Percentiles rank a stretch among this genome's conserved stretches.
Conservation (phyloP, 352 stramenopile species). For the Pythium scleroteichum region DNA sequence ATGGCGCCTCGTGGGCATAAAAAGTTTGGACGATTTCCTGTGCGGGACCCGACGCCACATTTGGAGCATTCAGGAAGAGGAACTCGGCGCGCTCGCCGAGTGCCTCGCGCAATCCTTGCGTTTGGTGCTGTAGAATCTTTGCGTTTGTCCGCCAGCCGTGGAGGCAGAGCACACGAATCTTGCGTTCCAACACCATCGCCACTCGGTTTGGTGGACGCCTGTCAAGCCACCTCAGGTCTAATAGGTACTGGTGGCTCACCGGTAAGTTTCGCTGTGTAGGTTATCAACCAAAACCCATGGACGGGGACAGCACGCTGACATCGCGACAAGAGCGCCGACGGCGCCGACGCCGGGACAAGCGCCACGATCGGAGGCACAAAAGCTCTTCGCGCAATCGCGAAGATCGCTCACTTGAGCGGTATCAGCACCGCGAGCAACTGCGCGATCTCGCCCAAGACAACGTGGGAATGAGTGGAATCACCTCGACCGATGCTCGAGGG, state of each 20-base stretch:
- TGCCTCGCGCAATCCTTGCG: constrained; percentile 49
- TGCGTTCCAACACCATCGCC: constrained; percentile 19
- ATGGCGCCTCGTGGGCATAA: constrained; percentile 54
- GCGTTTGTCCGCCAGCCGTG: constrained; percentile 80
- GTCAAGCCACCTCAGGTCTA: too few species aligned
- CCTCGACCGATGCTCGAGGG: too few species aligned
- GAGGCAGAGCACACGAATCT: constrained; percentile 75
- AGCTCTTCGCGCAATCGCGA: not conserved
- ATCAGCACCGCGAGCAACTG: not conserved
- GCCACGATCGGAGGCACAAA: constrained; percentile 7
- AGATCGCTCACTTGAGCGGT: not conserved
- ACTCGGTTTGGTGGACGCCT: too few species aligned
- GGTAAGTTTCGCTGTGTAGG: constrained; percentile 6
- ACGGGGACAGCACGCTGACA: constrained; percentile 1
- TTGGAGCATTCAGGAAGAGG: constrained; percentile 67
- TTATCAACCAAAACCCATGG: constrained; percentile 7
- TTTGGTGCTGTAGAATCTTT: constrained; percentile 62
- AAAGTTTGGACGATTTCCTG: constrained; percentile 62
- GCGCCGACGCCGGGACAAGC: constrained; percentile 14
- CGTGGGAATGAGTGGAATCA: too few species aligned
- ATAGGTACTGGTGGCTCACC: not conserved
- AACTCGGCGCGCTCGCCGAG: constrained; percentile 62
- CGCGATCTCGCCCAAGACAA: not conserved
- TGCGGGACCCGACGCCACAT: constrained; percentile 50
- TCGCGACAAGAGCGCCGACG: constrained; percentile 19